Evolutionary conservation across 805 yeast genomes (phyloP).

Genomic region (Candida odintsovae): DNA sequence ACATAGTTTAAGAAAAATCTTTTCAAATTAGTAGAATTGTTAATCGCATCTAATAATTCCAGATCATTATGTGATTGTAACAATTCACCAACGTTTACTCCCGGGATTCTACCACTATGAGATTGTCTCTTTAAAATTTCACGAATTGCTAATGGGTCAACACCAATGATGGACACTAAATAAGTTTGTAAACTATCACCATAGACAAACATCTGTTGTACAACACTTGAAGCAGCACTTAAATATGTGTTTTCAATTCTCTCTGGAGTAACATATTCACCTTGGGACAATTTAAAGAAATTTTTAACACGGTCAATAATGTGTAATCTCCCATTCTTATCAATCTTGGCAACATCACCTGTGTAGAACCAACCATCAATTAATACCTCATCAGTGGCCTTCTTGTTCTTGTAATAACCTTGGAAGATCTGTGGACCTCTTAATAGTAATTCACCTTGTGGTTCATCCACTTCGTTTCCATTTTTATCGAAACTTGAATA

Average conservation of each 20-base stretch:
- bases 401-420: conserved; percentile 42
- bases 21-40: conserved; percentile 1
- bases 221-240: conserved; percentile 32
- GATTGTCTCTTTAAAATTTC: conserved; percentile 6
- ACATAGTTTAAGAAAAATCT: conserved; percentile 7
- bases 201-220: conserved; percentile 45
- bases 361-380: conserved; percentile 51
- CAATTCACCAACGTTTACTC: not conserved
- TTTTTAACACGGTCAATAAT: conserved; percentile 54
- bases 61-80: conserved; percentile 4
- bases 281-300: conserved; percentile 49
- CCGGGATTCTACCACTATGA: not conserved
- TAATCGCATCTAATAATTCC: conserved; percentile 5
- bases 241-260: conserved; percentile 53
- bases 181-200: conserved; percentile 48
- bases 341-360: conserved; percentile 50
- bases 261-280: conserved; percentile 63
- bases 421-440: conserved; percentile 51
- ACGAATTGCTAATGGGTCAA: conserved; percentile 34
- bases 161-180: conserved; percentile 50
- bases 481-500: conserved; percentile 21
- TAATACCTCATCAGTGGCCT: conserved; percentile 41
- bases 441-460: conserved; percentile 44
- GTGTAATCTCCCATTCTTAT: conserved; percentile 37
- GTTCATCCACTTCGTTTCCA: conserved; percentile 20